Evolutionary conservation across 2,329 filamentous ascomycete genomes (phyloP).

Genomic region (Pyricularia sp.): DNA sequence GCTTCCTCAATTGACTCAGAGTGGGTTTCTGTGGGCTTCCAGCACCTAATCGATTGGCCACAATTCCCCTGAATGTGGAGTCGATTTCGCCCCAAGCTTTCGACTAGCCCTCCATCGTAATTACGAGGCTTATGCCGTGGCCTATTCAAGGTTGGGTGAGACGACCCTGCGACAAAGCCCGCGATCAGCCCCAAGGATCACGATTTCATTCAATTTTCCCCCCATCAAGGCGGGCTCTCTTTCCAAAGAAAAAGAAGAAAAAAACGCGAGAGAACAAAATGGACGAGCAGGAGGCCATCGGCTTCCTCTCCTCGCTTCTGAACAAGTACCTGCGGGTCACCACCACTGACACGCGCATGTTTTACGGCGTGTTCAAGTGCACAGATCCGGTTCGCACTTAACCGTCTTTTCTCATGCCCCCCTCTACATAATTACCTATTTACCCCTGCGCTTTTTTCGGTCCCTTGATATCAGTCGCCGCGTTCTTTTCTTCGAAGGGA

Average conservation of each 20-base stretch:
- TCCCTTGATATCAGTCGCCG: constrained; percentile 3
- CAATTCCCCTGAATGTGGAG: background rate
- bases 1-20: constrained; percentile 2
- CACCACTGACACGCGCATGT: constrained; percentile 77
- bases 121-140: background rate
- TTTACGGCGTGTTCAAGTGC: constrained; percentile 87
- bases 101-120: background rate
- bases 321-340: constrained; percentile 72
- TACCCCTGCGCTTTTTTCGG: background rate
- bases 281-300: constrained; percentile 4
- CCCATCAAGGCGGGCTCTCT: background rate
- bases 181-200: background rate
- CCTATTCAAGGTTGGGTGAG: background rate
- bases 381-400: constrained; percentile 68
- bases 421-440: background rate
- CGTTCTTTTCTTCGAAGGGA: background rate
- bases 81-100: background rate
- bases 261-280: background rate
- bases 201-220: background rate
- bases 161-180: background rate
- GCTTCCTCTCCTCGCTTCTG: constrained; percentile 56
- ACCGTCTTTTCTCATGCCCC: constrained; percentile 1
- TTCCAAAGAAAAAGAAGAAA: background rate
- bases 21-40: background rate
- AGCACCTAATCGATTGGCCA: background rate